Percentiles rank a stretch among this genome's conserved stretches.
phyloP scores from a whole-genome alignment of 768 basidiomycete species.

The Phallus indusiatus region DNA sequence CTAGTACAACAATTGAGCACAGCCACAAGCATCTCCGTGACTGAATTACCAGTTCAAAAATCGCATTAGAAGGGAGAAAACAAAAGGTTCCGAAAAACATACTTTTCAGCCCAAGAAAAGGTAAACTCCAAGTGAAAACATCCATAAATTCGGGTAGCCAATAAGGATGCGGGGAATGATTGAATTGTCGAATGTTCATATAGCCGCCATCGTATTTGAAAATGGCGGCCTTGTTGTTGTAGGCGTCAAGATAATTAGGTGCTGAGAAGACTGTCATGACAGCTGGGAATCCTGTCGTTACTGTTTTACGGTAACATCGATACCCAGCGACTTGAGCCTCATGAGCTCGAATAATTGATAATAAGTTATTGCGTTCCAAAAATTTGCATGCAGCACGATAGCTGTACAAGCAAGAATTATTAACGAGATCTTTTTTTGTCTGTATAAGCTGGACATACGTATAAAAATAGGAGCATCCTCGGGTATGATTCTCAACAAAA shows the following conservation, averaged over 20 bases:
- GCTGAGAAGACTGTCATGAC: conserved; percentile 46
- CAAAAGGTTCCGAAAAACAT: background rate
- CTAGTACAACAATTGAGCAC: conserved; percentile 40
- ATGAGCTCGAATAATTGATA: conserved; percentile 41
- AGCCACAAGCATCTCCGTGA: conserved; percentile 44
- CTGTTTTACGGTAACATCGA: conserved; percentile 42
- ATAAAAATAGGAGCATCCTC: conserved; percentile 45
- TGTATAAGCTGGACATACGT: conserved; percentile 21
- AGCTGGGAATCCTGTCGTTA: conserved; percentile 42
- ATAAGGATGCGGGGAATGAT: conserved; percentile 39
- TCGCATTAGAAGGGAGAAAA: background rate
- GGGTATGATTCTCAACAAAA: conserved; percentile 41
- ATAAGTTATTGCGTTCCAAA: conserved; percentile 37
- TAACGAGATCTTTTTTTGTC: background rate
- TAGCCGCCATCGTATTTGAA: conserved; percentile 45
- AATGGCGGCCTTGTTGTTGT: conserved; percentile 46
- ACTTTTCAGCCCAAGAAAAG: conserved; percentile 38
- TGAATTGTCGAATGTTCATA: conserved; percentile 43
- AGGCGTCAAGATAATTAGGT: conserved; percentile 42
- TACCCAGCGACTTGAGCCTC: conserved; percentile 45
- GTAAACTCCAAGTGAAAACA: conserved; percentile 40
- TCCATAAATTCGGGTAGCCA: conserved; percentile 47
- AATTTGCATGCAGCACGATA: conserved; percentile 40
- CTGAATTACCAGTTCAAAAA: conserved; percentile 15
- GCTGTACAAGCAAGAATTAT: conserved; percentile 15